phyloP scores from a whole-genome alignment of 2,329 filamentous ascomycete species.

The Claviceps arundinis region DNA sequence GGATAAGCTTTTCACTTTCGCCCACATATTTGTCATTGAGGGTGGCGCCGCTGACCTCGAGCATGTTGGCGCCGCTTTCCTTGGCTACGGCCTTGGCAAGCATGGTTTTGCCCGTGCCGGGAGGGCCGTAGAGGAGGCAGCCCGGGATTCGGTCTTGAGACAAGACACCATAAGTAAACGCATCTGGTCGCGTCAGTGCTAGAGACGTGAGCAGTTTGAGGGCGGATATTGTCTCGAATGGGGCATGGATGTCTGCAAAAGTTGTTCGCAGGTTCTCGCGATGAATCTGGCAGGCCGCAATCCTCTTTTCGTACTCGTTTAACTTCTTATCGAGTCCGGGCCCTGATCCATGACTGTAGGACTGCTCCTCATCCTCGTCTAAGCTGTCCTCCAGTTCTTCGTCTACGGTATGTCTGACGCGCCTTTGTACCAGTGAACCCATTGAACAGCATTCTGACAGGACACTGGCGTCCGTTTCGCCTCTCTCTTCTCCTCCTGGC shows the following conservation, averaged over 20 bases:
- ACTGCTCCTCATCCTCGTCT: slow-evolving; percentile 13
- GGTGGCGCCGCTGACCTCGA: slow-evolving; percentile 81
- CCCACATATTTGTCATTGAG: slow-evolving; percentile 96
- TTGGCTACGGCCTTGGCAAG: slow-evolving; percentile 57
- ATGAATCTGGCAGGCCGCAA: slow-evolving; percentile 72
- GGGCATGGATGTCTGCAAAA: slow-evolving; percentile 76
- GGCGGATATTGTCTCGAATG: slow-evolving; percentile 70
- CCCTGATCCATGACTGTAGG: slow-evolving; percentile 15
- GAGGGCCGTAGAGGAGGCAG: slow-evolving; percentile 75
- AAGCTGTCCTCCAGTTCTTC: slow-evolving; percentile 15
- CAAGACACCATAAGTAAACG: slow-evolving; percentile 91
- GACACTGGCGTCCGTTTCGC: slow-evolving; percentile 10
- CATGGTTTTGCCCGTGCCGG: slow-evolving; percentile 63
- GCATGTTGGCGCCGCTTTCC: slow-evolving; percentile 55
- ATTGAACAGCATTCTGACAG: slow-evolving; percentile 20
- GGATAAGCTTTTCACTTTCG: slow-evolving; percentile 91
- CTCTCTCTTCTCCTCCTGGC: background rate
- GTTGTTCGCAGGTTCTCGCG: slow-evolving; percentile 72
- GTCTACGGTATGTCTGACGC: slow-evolving; percentile 18
- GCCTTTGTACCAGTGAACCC: slow-evolving; percentile 19
- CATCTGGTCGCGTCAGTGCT: slow-evolving; percentile 75
- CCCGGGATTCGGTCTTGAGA: slow-evolving; percentile 85
- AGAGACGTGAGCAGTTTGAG: slow-evolving; percentile 81
- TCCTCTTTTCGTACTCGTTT: slow-evolving; percentile 68
- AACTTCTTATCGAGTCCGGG: slow-evolving; percentile 27